Conservation (phyloP, 179 eudicot genomes). For the Beta macrorhiza region DNA sequence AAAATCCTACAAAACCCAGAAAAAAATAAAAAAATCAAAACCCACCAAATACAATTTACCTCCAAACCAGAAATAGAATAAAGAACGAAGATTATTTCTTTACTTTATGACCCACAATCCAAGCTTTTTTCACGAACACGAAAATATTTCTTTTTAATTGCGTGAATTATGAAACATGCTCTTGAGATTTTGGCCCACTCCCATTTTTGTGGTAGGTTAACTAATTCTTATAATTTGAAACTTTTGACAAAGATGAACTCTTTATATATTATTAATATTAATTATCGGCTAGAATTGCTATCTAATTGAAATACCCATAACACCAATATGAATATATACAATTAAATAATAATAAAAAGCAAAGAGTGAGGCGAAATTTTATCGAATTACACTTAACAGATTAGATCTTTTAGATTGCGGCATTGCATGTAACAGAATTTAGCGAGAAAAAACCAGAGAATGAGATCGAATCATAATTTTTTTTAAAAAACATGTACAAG, state of each 20-base stretch:
- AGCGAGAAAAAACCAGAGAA: neutral
- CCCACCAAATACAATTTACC: neutral
- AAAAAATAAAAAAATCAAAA: neutral
- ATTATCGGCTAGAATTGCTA: neutral
- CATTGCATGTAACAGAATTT: conserved; percentile 13
- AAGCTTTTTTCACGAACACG: neutral
- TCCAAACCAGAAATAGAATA: neutral
- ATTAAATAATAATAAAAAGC: neutral
- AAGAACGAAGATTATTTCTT: neutral
- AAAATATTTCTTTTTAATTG: neutral
- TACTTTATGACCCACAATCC: neutral
- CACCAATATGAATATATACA: neutral
- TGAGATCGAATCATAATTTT: neutral
- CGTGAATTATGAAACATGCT: conserved; percentile 27
- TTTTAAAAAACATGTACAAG: neutral
- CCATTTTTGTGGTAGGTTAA: conserved; percentile 19
- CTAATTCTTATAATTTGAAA: neutral
- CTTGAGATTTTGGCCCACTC: neutral
- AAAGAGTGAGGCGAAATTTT: neutral
- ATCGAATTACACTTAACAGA: neutral
- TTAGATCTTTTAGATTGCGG: conserved; percentile 8
- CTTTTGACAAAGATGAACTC: too few relatives aligned
- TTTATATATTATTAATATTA: neutral
- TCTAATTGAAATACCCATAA: neutral
- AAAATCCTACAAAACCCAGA: neutral